phyloP scores from a whole-genome alignment of 2,329 filamentous ascomycete species.

The Fonsecaea monophora region DNA sequence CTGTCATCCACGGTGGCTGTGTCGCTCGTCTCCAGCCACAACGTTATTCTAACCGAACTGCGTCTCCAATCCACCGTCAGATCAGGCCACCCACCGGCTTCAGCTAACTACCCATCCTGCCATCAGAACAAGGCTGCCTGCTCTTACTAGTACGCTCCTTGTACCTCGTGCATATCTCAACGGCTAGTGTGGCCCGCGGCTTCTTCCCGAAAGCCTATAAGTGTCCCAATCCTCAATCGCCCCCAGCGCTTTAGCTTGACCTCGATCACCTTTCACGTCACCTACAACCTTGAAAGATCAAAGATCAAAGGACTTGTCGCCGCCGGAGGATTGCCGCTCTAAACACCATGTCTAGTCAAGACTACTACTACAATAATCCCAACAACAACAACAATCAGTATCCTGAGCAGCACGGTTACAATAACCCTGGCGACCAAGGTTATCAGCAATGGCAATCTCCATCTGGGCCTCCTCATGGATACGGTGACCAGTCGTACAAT shows the following conservation, averaged over 20 bases:
- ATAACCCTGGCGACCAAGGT: slow-evolving; percentile 14
- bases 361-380: slow-evolving; percentile 13
- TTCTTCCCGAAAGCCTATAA: slow-evolving; percentile 7
- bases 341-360: slow-evolving; percentile 26
- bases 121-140: slow-evolving; percentile 12
- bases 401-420: slow-evolving; percentile 31
- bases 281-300: neutral
- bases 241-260: neutral
- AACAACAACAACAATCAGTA: slow-evolving; percentile 15
- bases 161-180: neutral
- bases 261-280: neutral
- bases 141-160: neutral
- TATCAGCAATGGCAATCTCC: slow-evolving; percentile 32
- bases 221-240: slow-evolving; percentile 1
- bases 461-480: slow-evolving; percentile 17
- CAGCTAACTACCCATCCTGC: neutral
- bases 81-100: slow-evolving; percentile 7
- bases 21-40: slow-evolving; percentile 1
- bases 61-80: neutral
- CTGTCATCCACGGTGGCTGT: neutral
- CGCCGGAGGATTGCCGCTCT: neutral
- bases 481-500: slow-evolving; percentile 20
- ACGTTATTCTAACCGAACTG: slow-evolving; percentile 2
- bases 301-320: neutral
- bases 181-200: neutral